Percentiles rank a stretch among this genome's conserved stretches.
phyloP scores from a whole-genome alignment of 1,284 basidiomycete species.

The Marasmius tenuissimus region DNA sequence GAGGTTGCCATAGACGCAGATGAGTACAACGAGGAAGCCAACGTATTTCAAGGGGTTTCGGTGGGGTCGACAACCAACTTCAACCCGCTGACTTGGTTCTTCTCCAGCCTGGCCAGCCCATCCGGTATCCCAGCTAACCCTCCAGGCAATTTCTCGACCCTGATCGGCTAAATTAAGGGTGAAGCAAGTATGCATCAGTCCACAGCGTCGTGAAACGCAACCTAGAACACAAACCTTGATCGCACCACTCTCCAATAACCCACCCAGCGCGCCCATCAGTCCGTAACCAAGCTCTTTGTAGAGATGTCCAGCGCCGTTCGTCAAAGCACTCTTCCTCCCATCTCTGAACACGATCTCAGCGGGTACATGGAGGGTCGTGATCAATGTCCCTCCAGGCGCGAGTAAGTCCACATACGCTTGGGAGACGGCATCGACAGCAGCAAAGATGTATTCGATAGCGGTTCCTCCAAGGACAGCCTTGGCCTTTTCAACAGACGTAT shows the following conservation, averaged over 20 bases:
- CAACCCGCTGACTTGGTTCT: conserved; percentile 42
- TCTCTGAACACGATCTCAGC: background rate
- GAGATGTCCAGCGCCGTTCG: background rate
- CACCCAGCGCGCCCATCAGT: background rate
- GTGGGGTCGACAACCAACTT: conserved; percentile 51
- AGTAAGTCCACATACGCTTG: background rate
- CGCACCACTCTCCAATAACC: background rate
- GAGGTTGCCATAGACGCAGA: too few species aligned
- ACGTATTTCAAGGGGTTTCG: conserved; percentile 23
- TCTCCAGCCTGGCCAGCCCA: conserved; percentile 41
- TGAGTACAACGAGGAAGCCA: too few species aligned
- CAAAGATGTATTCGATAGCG: background rate
- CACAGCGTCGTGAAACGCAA: background rate
- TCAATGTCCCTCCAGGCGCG: background rate
- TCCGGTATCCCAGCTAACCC: conserved; percentile 45
- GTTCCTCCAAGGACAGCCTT: background rate
- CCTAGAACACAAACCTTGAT: background rate
- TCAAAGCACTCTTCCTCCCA: background rate
- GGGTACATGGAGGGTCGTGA: background rate
- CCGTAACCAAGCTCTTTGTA: background rate
- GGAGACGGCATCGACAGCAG: background rate
- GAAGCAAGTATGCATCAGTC: background rate
- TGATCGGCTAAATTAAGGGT: background rate
- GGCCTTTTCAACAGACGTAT: background rate
- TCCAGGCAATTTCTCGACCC: conserved; percentile 32